Evolutionary conservation across 805 yeast species (phyloP), one percentile per base, ranked within the genome.

Genomic region (Monosporozyma servazzii): DNA sequence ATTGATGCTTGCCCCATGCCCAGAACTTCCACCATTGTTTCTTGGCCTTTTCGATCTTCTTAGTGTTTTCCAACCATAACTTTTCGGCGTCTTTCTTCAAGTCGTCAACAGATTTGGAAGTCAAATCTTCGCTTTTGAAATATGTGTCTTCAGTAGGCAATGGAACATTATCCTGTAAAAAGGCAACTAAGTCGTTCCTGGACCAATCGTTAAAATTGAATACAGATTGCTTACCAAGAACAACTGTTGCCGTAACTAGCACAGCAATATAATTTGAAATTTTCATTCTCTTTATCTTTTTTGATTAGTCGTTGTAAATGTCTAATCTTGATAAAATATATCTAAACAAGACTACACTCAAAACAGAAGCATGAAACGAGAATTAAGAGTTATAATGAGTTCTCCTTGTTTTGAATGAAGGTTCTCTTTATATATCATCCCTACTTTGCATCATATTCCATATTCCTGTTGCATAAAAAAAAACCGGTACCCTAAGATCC

Each of bases 11-110:
- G 30, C 52, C 50, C 15, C 54, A 36, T 6, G 58, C 53, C 68
- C 68, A 64, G 29, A 62, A 51, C 53, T 63, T 58, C 65, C 68
- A 64, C 66, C 66, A 64, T 3, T 66, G 65, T 41, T 54, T 20
- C 27, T 41, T 41, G 15, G 44, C 29, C 29, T 21, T 41, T 20
- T 21, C 17, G 11, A 41, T 23, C 8, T 23, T 61, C 42, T 56
- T 57, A 7, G 60, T 51, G 18, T 58, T 45, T 13, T 51, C 51
- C 6, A 53, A 33, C 65, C 65, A 56, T 48, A 54, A 49, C 13
- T 60, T 59, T 17, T 57, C 53, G 5, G 62, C 59, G 37, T 56
- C 56, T 18, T 58, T 53, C 39, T 60, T 61, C 54, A 64, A 50
- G 39, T 62, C 63, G 8, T 65, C 64, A 33, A 55, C 46, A 4